phyloP scores from a whole-genome alignment of 768 basidiomycete species.

The Russula brevipes region DNA sequence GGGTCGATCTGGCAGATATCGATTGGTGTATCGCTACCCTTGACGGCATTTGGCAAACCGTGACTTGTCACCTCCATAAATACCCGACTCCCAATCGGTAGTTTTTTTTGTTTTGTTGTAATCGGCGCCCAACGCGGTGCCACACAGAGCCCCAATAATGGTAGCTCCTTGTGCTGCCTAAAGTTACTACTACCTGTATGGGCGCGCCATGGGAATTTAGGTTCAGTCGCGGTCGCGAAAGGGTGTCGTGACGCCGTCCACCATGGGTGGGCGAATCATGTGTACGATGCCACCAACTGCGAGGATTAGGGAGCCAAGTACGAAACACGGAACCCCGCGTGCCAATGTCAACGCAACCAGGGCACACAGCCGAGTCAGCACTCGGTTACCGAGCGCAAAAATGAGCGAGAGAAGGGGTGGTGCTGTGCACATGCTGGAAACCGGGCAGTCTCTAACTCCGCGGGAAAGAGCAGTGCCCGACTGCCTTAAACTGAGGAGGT shows the following conservation, averaged over 20 bases:
- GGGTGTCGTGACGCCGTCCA: background rate
- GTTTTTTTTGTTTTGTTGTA: background rate
- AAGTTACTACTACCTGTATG: background rate
- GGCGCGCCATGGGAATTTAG: background rate
- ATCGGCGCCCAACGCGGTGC: background rate
- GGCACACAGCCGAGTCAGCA: background rate
- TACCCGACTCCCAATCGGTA: background rate
- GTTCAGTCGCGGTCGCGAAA: constrained; percentile 5
- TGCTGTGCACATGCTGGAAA: background rate
- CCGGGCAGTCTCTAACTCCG: constrained; percentile 6
- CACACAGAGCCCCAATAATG: background rate
- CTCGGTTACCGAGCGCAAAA: background rate
- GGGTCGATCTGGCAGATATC: constrained; percentile 25
- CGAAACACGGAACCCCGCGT: background rate
- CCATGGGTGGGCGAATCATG: background rate
- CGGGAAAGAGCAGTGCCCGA: background rate
- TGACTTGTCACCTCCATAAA: constrained; percentile 8
- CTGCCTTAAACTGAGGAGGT: background rate
- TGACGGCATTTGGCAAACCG: background rate
- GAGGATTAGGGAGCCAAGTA: background rate
- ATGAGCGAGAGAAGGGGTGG: background rate
- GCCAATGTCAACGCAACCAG: constrained; percentile 11
- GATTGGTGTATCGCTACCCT: background rate
- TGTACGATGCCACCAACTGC: constrained; percentile 1
- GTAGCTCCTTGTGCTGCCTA: background rate